Base-by-base conservation (phyloP, 2,329 filamentous ascomycete genomes). In the Dactylella cylindrospora region DNA sequence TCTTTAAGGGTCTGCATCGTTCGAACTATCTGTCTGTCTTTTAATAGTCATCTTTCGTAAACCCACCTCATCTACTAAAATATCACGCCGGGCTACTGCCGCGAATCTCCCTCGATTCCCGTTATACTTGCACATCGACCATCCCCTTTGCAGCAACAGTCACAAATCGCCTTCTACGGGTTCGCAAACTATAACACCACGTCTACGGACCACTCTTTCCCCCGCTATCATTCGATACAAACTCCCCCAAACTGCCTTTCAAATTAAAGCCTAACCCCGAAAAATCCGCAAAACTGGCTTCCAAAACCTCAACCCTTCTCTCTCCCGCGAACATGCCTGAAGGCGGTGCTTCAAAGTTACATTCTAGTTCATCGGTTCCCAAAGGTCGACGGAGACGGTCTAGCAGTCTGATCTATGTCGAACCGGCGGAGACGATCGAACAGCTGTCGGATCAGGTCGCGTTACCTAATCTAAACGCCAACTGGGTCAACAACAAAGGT, bases 401-500 rank as follows among this genome's bases (percentile, higher is more conserved):
- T 75, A 96, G 91, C 78, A 97, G 91, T 77, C 84, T 98, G 76
- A 90, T 98, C 76, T 97, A 97, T 76, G 90, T 95, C 72, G 93
- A 98, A 75, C 93, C 93, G 51, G 84, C 86, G 64, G 93, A 98
- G 79, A 95, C 91, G 53, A 84, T 96, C 72, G 93, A 98, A 79
- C 93, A 96, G 76, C 88, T 95, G 75, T 96, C 87, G 72, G 93
- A 98, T 75, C 93, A 97, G 79, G 88, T 90, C 54, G 88, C 88
- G 29, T 79, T 96, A 69, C 93, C 93, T 46, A 98, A 98, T 72
- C 77, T 96, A 71, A 98, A 98, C 75, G 90, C 93, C 68, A 88
- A 96, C 76, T 98, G 93, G 93, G 94, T 96, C 68, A 97, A 97
- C 75, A 88, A 90, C 71, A 98, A 98, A 83, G 93, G 93, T 97